These are phyloP conservation scores for Geotrichum phurueaensis DNA, from an alignment of 1,139 yeast genomes.

Conservation along the genomic window DNA sequence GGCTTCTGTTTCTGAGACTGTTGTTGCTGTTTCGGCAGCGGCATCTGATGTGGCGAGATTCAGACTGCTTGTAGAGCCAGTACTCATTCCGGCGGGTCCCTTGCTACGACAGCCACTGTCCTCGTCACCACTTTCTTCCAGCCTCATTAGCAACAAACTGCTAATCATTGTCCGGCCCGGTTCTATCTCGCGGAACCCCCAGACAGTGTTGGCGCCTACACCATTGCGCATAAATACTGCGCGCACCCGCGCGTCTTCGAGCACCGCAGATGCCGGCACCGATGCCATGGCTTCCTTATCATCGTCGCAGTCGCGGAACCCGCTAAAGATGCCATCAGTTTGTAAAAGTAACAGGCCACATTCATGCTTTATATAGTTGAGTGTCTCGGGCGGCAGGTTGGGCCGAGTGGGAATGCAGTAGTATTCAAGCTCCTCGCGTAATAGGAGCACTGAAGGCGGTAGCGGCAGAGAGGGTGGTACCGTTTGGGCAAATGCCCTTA, in stretches of 20 bases:
- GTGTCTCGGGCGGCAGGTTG: neutral
- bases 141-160: neutral
- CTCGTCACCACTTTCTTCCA: too few species aligned
- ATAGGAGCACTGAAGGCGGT: too few species aligned
- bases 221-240: too few species aligned
- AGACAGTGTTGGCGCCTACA: neutral
- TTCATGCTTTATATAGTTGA: neutral
- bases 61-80: neutral
- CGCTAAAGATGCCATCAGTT: neutral
- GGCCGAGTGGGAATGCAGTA: neutral
- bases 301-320: neutral
- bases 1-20: neutral
- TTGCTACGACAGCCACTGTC: too few species aligned
- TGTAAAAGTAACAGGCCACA: neutral
- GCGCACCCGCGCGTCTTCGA: too few species aligned
- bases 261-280: neutral
- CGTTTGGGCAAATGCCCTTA: too few species aligned
- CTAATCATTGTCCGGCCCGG: neutral
- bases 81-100: too few species aligned
- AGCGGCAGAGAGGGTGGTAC: too few species aligned
- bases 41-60: neutral
- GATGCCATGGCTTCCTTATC: neutral
- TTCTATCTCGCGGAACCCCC: neutral
- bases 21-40: neutral
- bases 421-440: slow-evolving; percentile 2